Base-by-base conservation (phyloP, 2,329 filamentous ascomycete genomes). In the Ciborinia camelliae region DNA sequence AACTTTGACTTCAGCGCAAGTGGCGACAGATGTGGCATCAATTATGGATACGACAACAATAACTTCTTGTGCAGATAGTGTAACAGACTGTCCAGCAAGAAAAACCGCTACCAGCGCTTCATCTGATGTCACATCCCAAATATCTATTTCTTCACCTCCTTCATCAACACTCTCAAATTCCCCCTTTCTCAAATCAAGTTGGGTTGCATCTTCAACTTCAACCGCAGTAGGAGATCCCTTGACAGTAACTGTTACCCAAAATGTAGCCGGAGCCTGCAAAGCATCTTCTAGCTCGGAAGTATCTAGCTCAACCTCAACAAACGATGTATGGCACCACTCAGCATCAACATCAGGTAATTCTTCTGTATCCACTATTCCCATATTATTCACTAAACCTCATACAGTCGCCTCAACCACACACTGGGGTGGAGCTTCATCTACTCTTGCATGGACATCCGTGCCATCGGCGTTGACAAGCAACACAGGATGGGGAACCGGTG, bases 1-100 rank as follows among this genome's bases (percentile, higher is more conserved):
- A 18, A 20, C 30, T 26, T 57, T 51, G 9, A 14, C 32, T n/a
- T 35, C 30, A 28, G 61, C 61, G 7, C 32, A 41, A 32, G 61
- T 45, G 4, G 28, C 37, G 6, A 63, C 61, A 35, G 28, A 55
- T n/a, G 51, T 47, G 26, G 23, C 35, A 48, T 55, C 61, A 57
- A 28, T 57, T 2, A 63, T 39, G 2, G 61, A 63, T 23, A 64
- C 54, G 9, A 9, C 53, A 35, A 61, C 45, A 8, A 57, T 64
- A 50, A 43, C 23, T 15, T 64, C 62, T 26, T 64, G 62, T 41
- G 54, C 54, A 20, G 39, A 53, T 14, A 63, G 50, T 39, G 61
- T 57, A 8, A 63, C 61, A n/a, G 30, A 63, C 28, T 63, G 61
- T 45, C 60, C 60, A 43, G 48, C 18, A 32, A 52, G 50, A 20